phyloP scores from a whole-genome alignment of 495 filamentous ascomycete species.

The Hypoxylon crocopeplum region DNA sequence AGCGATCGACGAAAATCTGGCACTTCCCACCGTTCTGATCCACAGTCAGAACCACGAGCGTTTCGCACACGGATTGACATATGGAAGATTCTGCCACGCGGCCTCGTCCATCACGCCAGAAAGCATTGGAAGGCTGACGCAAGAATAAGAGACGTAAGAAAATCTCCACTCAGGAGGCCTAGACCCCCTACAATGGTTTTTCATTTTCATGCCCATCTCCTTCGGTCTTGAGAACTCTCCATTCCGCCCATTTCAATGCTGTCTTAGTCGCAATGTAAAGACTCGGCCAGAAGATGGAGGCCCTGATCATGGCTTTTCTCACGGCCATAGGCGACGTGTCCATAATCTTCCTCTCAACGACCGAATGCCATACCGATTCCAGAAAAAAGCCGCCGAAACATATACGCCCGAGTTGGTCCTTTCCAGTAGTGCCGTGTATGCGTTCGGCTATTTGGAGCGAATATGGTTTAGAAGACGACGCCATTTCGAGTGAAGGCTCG shows the following conservation, averaged over 20 bases:
- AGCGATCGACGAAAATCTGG: not conserved
- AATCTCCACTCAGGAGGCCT: not conserved
- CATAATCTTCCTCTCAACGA: constrained; percentile 17
- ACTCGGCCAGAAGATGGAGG: constrained; percentile 11
- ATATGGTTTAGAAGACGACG: constrained; percentile 22
- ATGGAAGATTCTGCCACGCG: not conserved
- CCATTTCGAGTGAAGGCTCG: no score
- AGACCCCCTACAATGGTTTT: not conserved
- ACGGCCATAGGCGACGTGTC: constrained; percentile 19
- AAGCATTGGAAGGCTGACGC: not conserved
- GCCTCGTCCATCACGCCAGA: not conserved
- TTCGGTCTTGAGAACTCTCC: constrained; percentile 12
- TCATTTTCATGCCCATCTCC: not conserved
- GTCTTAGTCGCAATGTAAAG: constrained; percentile 11
- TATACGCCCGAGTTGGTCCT: constrained; percentile 20
- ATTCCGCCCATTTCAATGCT: constrained; percentile 31
- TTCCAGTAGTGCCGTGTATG: constrained; percentile 28
- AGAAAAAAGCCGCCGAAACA: constrained; percentile 20
- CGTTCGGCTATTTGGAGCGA: constrained; percentile 32
- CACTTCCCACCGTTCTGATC: not conserved
- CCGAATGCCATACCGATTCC: constrained; percentile 26
- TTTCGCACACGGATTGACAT: not conserved
- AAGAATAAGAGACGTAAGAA: not conserved
- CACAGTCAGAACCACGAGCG: not conserved
- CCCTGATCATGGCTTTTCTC: constrained; percentile 22